Conservation (phyloP, 1,284 basidiomycete genomes). For the Exobasidium rhododendri region DNA sequence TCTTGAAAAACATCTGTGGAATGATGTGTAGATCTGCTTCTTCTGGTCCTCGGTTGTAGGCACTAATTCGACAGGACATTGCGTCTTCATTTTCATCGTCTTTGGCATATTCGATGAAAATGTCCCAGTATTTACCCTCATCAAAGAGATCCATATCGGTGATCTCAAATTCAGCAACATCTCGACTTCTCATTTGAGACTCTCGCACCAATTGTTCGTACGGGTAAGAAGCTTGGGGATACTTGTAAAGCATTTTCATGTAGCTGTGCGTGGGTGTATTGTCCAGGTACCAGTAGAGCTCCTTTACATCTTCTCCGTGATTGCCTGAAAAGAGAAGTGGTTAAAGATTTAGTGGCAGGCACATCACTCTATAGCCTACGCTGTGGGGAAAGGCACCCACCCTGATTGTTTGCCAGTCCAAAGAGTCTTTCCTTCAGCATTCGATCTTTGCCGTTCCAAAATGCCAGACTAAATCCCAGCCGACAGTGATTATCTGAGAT, state of each 20-base stretch:
- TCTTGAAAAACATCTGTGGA: constrained; percentile 93
- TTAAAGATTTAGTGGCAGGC: neutral
- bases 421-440: constrained; percentile 96
- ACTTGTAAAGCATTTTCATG: constrained; percentile 99
- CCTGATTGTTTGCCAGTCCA: constrained; percentile 86
- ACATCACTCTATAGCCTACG: neutral
- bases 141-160: constrained; percentile 88
- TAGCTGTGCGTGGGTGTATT: constrained; percentile 97
- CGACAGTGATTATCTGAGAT: constrained; percentile 94
- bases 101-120: constrained; percentile 97
- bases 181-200: constrained; percentile 74
- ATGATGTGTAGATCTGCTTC: constrained; percentile 90
- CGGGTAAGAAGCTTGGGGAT: constrained; percentile 84
- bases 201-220: constrained; percentile 89
- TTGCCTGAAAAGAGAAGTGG: constrained; percentile 67
- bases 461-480: constrained; percentile 79
- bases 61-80: constrained; percentile 86
- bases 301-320: constrained; percentile 98
- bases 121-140: constrained; percentile 93
- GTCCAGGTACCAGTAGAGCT: constrained; percentile 96
- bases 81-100: constrained; percentile 86
- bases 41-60: constrained; percentile 94
- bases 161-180: constrained; percentile 88
- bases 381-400: constrained; percentile 34
- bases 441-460: constrained; percentile 92